Conservation (phyloP, 2,329 filamentous ascomycete genomes). For the Botrytis medusae region DNA sequence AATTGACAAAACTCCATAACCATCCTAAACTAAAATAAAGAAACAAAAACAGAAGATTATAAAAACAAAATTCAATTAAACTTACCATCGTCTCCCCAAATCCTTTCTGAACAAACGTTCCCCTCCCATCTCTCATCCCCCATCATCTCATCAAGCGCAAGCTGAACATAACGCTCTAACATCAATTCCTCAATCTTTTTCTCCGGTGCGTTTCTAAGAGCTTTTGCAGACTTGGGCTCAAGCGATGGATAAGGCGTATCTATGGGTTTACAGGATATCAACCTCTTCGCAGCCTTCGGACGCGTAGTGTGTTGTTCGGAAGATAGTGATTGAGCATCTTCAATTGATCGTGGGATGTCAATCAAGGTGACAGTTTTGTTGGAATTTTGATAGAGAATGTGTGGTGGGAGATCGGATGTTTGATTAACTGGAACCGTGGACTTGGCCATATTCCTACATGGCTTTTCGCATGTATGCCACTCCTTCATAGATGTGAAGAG, state of each 20-base stretch:
- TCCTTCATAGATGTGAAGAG: neutral
- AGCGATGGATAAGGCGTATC: conserved; percentile 50
- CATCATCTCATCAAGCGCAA: conserved; percentile 34
- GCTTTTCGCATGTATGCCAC: neutral
- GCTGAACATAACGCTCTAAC: conserved; percentile 33
- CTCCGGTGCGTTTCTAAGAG: conserved; percentile 26
- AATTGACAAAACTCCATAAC: neutral
- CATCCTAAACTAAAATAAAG: neutral
- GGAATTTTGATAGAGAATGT: conserved; percentile 9
- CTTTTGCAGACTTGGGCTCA: conserved; percentile 51
- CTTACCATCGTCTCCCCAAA: neutral
- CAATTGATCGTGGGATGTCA: conserved; percentile 70
- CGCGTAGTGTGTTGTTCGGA: conserved; percentile 25
- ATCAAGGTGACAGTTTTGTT: conserved; percentile 38
- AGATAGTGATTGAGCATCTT: conserved; percentile 54
- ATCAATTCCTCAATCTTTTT: conserved; percentile 34
- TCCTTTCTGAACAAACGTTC: conserved; percentile 31
- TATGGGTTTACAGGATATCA: conserved; percentile 45
- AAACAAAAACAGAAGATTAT: neutral
- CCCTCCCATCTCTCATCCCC: conserved; percentile 38
- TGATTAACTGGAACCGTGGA: neutral
- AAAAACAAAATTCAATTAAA: neutral
- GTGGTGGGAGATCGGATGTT: neutral
- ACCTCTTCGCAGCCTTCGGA: conserved; percentile 12
- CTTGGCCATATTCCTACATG: neutral